Conservation (phyloP, 106 monocot species). For the Cymbidium sinense region DNA sequence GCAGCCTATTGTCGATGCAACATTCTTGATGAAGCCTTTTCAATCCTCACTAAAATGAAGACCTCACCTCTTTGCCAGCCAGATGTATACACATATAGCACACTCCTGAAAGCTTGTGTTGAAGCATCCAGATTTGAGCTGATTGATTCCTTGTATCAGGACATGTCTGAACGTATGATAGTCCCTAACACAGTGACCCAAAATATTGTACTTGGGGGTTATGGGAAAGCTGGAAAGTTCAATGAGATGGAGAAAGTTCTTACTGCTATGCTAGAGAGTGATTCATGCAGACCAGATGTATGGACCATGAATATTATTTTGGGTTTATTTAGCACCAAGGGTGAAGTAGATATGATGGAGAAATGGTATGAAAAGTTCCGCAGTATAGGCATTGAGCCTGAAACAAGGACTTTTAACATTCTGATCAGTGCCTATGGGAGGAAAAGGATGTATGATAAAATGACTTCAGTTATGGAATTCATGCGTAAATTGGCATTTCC, state of each 20-base stretch:
- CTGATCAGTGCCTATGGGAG: constrained; percentile 83
- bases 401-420: constrained; percentile 80
- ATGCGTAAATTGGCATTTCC: constrained; percentile 75
- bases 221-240: constrained; percentile 68
- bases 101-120: constrained; percentile 66
- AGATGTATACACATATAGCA: constrained; percentile 79
- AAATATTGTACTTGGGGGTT: constrained; percentile 71
- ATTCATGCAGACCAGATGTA: constrained; percentile 62
- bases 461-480: constrained; percentile 85
- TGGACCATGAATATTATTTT: constrained; percentile 96
- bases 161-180: constrained; percentile 67
- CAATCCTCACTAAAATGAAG: constrained; percentile 69
- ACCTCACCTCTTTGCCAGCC: constrained; percentile 65
- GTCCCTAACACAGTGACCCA: constrained; percentile 73
- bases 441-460: constrained; percentile 74
- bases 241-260: constrained; percentile 79
- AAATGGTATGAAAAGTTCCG: constrained; percentile 95
- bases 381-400: constrained; percentile 72
- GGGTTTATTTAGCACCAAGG: constrained; percentile 64
- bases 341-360: constrained; percentile 70
- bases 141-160: constrained; percentile 53
- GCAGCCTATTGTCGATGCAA: constrained; percentile 55
- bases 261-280: constrained; percentile 56
- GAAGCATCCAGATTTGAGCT: constrained; percentile 58
- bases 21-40: constrained; percentile 59